Evolutionary conservation across 169 alveolate genomes (phyloP), one percentile per base, ranked within the genome.

Genomic region (Plasmodium vivax): DNA sequence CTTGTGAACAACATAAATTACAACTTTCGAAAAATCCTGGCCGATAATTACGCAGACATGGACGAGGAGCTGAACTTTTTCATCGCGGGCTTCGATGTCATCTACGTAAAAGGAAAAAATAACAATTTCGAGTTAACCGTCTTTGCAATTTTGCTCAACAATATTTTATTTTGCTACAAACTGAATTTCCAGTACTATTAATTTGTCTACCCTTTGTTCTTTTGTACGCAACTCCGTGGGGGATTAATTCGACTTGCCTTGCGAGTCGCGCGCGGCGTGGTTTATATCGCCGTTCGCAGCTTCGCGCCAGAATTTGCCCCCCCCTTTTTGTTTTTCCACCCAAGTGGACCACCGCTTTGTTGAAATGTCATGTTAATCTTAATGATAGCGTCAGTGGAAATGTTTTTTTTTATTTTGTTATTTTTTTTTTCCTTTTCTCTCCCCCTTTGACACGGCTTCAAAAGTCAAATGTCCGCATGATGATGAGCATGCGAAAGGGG

Each of bases 31-130:
- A 90, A 34, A 41, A 10, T 90, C 19, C 14, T 62, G 38, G 34
- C 54, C 32, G 83, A 58, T 23, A 90, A 79, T 14, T 30, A 30
- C n/a, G 34, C 12, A 54, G 88, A 80, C 8, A 68, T 58, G 45
- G 36, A 51, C 12, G 83, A 80, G 14, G 88, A 79, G 30, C 51
- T n/a, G 8, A 81, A 90, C 41, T 90, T 80, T 73, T 92, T 47
- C 56, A 82, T 92, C 56, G 92, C 95, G 27, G 95, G 95, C 3
- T 56, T 92, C 2, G 95, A 92, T 82, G 92, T 92, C 12, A 83
- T 92, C 8, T 92, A 92, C 58, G 9, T 73, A 58, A 71, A 82
- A 38, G 56, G 82, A 32, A 68, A 38, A 34, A 58, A 83, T 16
- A 43, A 92, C 58, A 54, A 82, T 47, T 92, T 82, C 56, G 92